Base-by-base conservation (phyloP, 306 rosid genomes). In the Sphenostylis stenocarpa region DNA sequence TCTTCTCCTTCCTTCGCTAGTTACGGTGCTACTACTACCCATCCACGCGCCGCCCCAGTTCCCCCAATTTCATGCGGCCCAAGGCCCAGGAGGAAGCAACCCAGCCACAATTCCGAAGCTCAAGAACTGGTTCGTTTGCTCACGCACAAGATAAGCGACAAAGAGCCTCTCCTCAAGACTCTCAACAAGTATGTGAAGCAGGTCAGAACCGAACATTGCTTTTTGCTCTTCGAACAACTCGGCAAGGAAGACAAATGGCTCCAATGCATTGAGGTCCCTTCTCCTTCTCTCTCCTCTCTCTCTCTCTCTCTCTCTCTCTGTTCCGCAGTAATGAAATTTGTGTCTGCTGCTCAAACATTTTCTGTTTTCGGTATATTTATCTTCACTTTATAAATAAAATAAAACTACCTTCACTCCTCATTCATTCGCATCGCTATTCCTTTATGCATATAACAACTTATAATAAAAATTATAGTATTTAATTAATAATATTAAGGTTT, bases 241-340 rank as follows among this genome's bases (percentile, higher is more conserved):
- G 97, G 93, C 39, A 91, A 77, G 78, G 13, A 63, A 31, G 96
- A 89, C 57, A 92, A 85, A 17, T 95, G 98, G 97, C 91, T 89
- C 43, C 95, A 90, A 71, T 94, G 95, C 91, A 87, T 94, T 67
- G 98, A 95, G 97, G 97, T 94, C 39, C 7, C 75, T 29, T 34
- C 69, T 11, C 64, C 65, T 62, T 73, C 39, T 53, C 33, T 55
- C 2, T 21, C 12, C n/a, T 34, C 69, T 11, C 64, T 61, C 56
- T 73, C 39, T 53, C 33, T 34, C 69, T 11, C 64, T 61, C 56
- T 73, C 39, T 53, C 33, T 55, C 2, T 21, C 12, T 20, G 41
- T 36, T 8, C 1, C 10, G 12, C 41, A 36, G 8, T 36, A 36
- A 2, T 36, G 2, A 36, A 36, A 36, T 23, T 55, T 1, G 6